phyloP scores from a whole-genome alignment of 257 asterid genomes.

The Perilla frutescens region DNA sequence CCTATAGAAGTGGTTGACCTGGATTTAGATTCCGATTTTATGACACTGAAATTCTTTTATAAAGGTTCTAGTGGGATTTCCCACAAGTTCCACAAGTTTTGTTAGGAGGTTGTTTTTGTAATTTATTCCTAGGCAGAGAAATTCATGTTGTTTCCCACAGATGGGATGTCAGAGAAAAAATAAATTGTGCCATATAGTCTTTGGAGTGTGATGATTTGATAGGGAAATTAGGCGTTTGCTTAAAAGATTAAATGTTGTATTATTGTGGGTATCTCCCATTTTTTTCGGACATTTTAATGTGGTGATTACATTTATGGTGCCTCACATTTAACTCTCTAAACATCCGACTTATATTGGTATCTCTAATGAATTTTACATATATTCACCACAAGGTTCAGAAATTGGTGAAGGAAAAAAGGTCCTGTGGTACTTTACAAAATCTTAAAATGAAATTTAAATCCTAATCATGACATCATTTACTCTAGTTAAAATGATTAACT shows the following conservation, averaged over 20 bases:
- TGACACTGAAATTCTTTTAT: constrained; percentile 32
- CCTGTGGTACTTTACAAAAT: too few species aligned
- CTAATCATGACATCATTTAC: too few species aligned
- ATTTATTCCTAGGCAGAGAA: constrained; percentile 29
- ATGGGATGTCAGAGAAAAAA: constrained; percentile 19
- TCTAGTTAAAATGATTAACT: too few species aligned
- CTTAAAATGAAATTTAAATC: too few species aligned
- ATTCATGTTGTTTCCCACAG: constrained; percentile 29
- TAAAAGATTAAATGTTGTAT: constrained; percentile 19
- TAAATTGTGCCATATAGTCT: constrained; percentile 22
- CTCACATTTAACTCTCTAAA: background rate
- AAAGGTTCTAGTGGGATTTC: constrained; percentile 30
- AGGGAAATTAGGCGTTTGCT: constrained; percentile 24
- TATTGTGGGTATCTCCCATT: constrained; percentile 9
- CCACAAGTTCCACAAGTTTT: constrained; percentile 40
- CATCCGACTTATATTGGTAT: too few species aligned
- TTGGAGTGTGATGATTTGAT: constrained; percentile 16
- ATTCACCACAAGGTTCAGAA: too few species aligned
- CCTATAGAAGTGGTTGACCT: constrained; percentile 20
- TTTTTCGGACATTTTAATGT: background rate
- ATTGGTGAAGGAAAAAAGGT: too few species aligned
- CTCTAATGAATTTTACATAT: too few species aligned
- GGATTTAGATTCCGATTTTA: constrained; percentile 11
- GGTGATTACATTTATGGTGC: background rate
- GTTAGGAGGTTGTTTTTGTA: constrained; percentile 36